Evolutionary conservation across 176 grass and related monocot species (phyloP), one percentile per base, ranked within the genome.

Genomic region (Pontederia paniculata): DNA sequence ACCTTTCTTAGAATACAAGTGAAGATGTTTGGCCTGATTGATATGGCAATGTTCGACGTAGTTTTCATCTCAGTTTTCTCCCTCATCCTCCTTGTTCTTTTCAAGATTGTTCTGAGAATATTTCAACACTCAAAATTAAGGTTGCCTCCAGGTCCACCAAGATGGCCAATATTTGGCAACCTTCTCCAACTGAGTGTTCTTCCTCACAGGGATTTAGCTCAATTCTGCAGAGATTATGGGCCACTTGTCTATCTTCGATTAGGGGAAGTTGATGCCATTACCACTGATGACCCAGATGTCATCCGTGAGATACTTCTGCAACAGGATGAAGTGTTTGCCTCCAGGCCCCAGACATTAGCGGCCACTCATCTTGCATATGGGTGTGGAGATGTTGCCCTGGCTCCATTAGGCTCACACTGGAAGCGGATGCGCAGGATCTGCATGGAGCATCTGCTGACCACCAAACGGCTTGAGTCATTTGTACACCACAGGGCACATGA

Each of bases 191-290:
- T 90, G 60, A 81, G 91, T 9, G 67, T 63, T 9, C 86, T 89
- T 57, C 91, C 91, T 47, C 91, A 97, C 76, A 97, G 75, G 67
- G 79, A 90, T 65, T 86, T 97, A 0, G 91, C 86, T 42, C 69
- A 70, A 42, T 89, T 97, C 37, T 97, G 74, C 64, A 65, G 71
- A 47, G 71, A 74, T 21, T 81, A 90, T 45, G 91, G 86, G 2
- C 86, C 86, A 10, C 65, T 97, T 46, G 91, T 97, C 48, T 90
- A 90, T 78, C 91, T 97, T 45, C 86, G 83, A 15, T 83, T 97
- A 17, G 86, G 86, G 67, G 78, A 66, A 8, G 81, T 97, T 0
- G 68, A 97, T 66, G 91, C 86, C 20, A 84, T 90, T 77, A 97
- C 86, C 52, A 97, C 83, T 9, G 83, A 87, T 61, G 86, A 97